Conservation (phyloP, 1,139 yeast species). For the Geotrichum klebahnii region DNA sequence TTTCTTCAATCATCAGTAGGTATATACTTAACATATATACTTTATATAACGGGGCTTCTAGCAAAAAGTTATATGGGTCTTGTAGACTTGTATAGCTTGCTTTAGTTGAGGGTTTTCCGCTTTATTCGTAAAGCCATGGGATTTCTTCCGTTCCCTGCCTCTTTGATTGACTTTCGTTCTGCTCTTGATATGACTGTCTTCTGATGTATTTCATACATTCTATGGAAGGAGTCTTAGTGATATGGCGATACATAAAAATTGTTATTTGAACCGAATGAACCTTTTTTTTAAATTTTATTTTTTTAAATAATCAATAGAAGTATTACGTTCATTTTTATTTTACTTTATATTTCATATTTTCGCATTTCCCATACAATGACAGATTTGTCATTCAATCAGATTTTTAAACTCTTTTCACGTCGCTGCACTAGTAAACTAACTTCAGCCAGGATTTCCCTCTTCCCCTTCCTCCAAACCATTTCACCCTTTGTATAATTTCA, state of each 20-base stretch:
- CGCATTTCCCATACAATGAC: too few species aligned
- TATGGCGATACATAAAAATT: slow-evolving; percentile 11
- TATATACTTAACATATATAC: slow-evolving; percentile 20
- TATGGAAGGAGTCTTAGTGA: slow-evolving; percentile 7
- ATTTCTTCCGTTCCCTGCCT: slow-evolving; percentile 21
- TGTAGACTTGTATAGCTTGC: slow-evolving; percentile 15
- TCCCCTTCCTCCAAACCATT: too few species aligned
- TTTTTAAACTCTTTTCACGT: too few species aligned
- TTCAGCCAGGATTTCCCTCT: too few species aligned
- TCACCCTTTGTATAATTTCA: too few species aligned
- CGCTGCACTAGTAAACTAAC: too few species aligned
- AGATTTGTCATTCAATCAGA: too few species aligned
- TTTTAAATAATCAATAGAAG: too few species aligned
- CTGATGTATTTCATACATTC: neutral
- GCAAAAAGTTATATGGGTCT: slow-evolving; percentile 11
- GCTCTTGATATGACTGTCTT: slow-evolving; percentile 17
- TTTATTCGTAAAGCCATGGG: neutral
- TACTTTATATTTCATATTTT: too few species aligned
- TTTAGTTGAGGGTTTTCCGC: slow-evolving; percentile 18
- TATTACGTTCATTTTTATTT: too few species aligned
- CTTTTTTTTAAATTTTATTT: too few species aligned
- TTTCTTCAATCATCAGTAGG: slow-evolving; percentile 19
- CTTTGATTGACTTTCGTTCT: slow-evolving; percentile 17
- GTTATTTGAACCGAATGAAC: too few species aligned
- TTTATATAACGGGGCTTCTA: slow-evolving; percentile 14